A percentile compares a stretch with the other conserved stretches of the same genome.
Conservation (phyloP, 495 filamentous ascomycete species). For the Penicillium canescens region DNA sequence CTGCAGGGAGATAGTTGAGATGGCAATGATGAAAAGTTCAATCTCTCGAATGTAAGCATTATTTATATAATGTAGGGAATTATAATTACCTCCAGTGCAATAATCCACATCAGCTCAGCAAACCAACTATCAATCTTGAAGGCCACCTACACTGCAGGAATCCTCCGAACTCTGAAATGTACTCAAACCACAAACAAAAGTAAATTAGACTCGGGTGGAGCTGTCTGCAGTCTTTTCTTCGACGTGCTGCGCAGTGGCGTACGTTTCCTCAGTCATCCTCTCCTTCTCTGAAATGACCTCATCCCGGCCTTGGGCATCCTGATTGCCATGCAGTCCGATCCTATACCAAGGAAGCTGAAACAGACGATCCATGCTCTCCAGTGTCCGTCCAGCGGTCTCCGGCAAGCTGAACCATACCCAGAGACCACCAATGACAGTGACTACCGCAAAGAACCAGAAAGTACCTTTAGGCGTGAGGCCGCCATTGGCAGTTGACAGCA, state of each 20-base stretch:
- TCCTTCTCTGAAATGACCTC: constrained; percentile 28
- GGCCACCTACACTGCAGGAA: too few species aligned
- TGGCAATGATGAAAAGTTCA: too few species aligned
- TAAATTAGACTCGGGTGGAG: too few species aligned
- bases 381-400: constrained; percentile 40
- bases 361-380: constrained; percentile 63
- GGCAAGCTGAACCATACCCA: constrained; percentile 60
- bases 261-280: constrained; percentile 15
- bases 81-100: too few species aligned
- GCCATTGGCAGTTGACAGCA: constrained; percentile 41
- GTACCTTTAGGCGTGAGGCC: constrained; percentile 52
- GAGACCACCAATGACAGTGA: constrained; percentile 56
- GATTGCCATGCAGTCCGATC: constrained; percentile 61
- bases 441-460: constrained; percentile 67
- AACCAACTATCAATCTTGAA: too few species aligned
- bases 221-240: background rate
- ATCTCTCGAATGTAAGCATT: too few species aligned
- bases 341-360: constrained; percentile 67
- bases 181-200: too few species aligned
- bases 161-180: too few species aligned
- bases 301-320: constrained; percentile 53
- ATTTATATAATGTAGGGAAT: too few species aligned
- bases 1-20: too few species aligned
- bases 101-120: too few species aligned
- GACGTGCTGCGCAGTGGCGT: constrained; percentile 15